Evolutionary conservation across 1,284 basidiomycete genomes (phyloP).

Genomic region (Uromyces viciae-fabae): DNA sequence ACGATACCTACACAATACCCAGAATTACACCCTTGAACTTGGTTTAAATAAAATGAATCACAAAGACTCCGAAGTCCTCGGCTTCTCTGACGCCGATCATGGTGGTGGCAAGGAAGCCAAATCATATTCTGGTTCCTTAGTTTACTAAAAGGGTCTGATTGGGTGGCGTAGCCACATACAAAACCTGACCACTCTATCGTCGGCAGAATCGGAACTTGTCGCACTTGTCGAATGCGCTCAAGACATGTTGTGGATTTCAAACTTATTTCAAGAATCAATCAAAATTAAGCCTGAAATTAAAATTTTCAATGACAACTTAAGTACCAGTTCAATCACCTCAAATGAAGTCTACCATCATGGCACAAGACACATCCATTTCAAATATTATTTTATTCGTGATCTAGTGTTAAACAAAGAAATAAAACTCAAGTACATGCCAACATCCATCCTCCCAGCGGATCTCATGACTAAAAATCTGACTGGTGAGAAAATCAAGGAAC

Average conservation of each 20-base stretch:
- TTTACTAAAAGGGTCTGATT: background rate
- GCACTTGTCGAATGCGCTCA: background rate
- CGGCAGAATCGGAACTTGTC: background rate
- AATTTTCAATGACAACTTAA: background rate
- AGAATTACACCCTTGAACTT: background rate
- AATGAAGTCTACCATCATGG: background rate
- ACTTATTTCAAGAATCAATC: background rate
- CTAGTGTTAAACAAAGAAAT: background rate
- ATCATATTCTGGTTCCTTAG: background rate
- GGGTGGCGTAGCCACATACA: conserved; percentile 7
- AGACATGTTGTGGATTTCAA: background rate
- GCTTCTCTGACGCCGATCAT: conserved; percentile 2
- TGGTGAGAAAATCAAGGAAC: background rate
- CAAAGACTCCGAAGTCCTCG: background rate
- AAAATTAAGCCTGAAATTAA: background rate
- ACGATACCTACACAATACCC: background rate
- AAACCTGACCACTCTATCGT: conserved; percentile 1
- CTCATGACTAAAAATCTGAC: background rate
- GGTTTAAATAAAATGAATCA: background rate
- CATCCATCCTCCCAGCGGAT: background rate
- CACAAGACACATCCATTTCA: background rate
- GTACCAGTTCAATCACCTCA: background rate
- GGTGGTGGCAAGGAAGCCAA: background rate
- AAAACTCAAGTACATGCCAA: background rate
- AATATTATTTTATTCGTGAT: background rate